Evolutionary conservation across 305 asterid genomes (phyloP).

Genomic region (Striga hermonthica): DNA sequence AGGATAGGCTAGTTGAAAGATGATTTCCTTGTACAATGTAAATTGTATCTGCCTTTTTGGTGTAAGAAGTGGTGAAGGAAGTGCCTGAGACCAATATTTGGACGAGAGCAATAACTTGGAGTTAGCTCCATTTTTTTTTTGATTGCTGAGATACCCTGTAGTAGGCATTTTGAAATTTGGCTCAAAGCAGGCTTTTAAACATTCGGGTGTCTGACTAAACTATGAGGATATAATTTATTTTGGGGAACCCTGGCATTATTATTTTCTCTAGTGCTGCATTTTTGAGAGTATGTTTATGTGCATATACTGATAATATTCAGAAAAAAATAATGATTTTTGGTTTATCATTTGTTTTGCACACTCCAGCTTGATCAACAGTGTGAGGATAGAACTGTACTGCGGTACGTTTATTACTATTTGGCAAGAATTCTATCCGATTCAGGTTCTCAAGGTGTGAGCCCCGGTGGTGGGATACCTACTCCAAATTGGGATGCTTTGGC

Average conservation of each 20-base stretch:
- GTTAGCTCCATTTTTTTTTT: not conserved
- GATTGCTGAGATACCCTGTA: not conserved
- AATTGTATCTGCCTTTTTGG: slow-evolving; percentile 5
- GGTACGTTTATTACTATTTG: slow-evolving; percentile 95
- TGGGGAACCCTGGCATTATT: slow-evolving; percentile 3
- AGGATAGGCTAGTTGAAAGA: slow-evolving; percentile 16
- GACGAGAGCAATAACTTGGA: not conserved
- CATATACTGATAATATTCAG: slow-evolving; percentile 21
- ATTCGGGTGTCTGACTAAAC: slow-evolving; percentile 2
- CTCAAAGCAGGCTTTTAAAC: slow-evolving; percentile 9
- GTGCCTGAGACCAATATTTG: slow-evolving; percentile 10
- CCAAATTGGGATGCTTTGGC: slow-evolving; percentile 99
- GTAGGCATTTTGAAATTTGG: slow-evolving; percentile 18
- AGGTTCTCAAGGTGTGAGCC: slow-evolving; percentile 89
- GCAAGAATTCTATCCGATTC: slow-evolving; percentile 95
- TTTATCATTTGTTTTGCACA: slow-evolving; percentile 30
- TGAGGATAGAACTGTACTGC: slow-evolving; percentile 93
- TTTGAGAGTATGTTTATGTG: slow-evolving; percentile 18
- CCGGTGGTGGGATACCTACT: slow-evolving; percentile 99
- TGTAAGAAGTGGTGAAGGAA: not conserved
- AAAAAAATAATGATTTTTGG: slow-evolving; percentile 27
- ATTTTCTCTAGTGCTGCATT: slow-evolving; percentile 14
- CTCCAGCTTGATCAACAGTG: slow-evolving; percentile 98
- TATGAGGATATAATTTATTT: not conserved
- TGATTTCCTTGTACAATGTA: slow-evolving; percentile 19